Conservation (phyloP, 2,329 filamentous ascomycete species). For the Pseudogymnoascus sp. region DNA sequence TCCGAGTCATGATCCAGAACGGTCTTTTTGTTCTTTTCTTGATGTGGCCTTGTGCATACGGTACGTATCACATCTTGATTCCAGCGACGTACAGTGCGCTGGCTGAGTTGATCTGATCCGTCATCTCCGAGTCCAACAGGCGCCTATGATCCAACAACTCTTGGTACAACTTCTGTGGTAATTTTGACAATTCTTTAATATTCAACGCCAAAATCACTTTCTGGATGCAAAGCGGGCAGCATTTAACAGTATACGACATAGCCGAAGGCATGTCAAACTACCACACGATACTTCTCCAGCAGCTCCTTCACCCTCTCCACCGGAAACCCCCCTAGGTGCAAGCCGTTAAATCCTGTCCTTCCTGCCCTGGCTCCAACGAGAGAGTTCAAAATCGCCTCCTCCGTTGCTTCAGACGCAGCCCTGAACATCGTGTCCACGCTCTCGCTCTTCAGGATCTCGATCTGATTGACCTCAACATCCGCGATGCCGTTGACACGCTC, state of each 20-base stretch:
- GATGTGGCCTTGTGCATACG: background rate
- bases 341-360: conserved; percentile 44
- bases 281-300: conserved; percentile 32
- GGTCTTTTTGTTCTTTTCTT: background rate
- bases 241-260: background rate
- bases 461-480: conserved; percentile 33
- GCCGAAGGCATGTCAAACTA: background rate
- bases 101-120: background rate
- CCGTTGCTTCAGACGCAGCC: conserved; percentile 51
- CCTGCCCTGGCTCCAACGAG: conserved; percentile 50
- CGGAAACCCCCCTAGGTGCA: conserved; percentile 41
- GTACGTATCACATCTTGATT: background rate
- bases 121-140: background rate
- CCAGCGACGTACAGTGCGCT: background rate
- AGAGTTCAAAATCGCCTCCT: conserved; percentile 59
- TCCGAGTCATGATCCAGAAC: background rate
- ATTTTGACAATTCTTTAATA: background rate
- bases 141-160: background rate
- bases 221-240: background rate
- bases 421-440: conserved; percentile 55
- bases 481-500: conserved; percentile 20
- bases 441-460: conserved; percentile 46
- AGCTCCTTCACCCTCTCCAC: conserved; percentile 38
- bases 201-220: background rate
- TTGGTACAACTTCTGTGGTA: background rate